Percentiles rank a stretch among this genome's conserved stretches.
Evolutionary conservation across 1,284 basidiomycete species (phyloP).

Genomic region (Cryptococcus sp.): DNA sequence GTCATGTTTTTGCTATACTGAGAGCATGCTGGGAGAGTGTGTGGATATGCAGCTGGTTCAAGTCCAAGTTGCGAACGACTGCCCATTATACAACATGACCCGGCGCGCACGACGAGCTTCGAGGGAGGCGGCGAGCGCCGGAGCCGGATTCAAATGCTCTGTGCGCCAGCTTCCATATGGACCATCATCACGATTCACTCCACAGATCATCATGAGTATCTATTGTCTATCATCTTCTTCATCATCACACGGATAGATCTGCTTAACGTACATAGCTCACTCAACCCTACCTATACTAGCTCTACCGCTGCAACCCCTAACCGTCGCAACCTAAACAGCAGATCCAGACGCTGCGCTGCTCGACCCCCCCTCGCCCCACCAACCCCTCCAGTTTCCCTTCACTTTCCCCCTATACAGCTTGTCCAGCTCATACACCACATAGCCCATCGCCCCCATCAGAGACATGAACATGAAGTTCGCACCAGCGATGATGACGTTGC

Average conservation of each 20-base stretch:
- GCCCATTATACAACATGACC: not conserved
- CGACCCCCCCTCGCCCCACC: too few species aligned
- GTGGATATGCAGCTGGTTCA: too few species aligned
- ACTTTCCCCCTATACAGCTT: conserved; percentile 6
- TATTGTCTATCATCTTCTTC: not conserved
- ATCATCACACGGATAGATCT: not conserved
- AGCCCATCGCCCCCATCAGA: conserved; percentile 12
- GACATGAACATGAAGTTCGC: conserved; percentile 13
- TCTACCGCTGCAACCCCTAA: not conserved
- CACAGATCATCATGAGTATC: too few species aligned
- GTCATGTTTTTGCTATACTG: conserved; percentile 15
- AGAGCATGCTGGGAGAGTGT: too few species aligned
- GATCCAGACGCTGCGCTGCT: not conserved
- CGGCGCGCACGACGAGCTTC: not conserved
- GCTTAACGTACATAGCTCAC: not conserved
- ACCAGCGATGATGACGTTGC: conserved; percentile 5
- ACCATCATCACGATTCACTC: too few species aligned
- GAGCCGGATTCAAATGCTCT: too few species aligned
- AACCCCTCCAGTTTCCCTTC: not conserved
- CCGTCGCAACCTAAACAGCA: not conserved
- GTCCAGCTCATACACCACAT: conserved; percentile 10
- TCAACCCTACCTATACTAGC: not conserved
- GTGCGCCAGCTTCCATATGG: too few species aligned
- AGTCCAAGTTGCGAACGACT: too few species aligned
- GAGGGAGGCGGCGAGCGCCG: too few species aligned